These are phyloP conservation scores for Naganishia randhawae DNA, from an alignment of 768 basidiomycete species.

Conservation along the genomic window DNA sequence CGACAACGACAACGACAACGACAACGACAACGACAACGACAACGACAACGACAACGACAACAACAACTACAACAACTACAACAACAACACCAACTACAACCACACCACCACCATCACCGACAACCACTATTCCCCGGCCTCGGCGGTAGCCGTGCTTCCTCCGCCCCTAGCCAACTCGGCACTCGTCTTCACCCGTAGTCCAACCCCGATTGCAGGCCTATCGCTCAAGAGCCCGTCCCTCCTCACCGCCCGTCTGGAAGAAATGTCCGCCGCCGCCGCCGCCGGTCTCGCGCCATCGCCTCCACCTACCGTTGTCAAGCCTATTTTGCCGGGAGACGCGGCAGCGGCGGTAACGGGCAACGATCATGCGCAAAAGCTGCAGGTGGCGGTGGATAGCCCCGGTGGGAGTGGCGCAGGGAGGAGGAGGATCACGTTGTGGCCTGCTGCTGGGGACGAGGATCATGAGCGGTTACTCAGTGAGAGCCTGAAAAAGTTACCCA, in stretches of 20 bases:
- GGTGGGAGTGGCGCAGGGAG: neutral
- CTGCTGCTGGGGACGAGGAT: slow-evolving; percentile 15
- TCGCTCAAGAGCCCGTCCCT: slow-evolving; percentile 20
- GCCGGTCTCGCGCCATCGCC: neutral
- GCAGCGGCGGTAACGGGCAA: neutral
- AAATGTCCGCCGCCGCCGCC: neutral
- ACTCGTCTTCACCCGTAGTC: slow-evolving; percentile 15
- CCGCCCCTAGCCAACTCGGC: neutral
- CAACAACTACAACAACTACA: too few relatives aligned
- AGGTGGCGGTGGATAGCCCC: slow-evolving; percentile 4
- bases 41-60: too few relatives aligned
- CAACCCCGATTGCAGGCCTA: slow-evolving; percentile 3
- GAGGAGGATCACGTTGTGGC: slow-evolving; percentile 4
- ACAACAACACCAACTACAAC: neutral
- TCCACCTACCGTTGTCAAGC: neutral
- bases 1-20: too few relatives aligned
- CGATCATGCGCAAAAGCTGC: too few relatives aligned
- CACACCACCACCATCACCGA: too few relatives aligned
- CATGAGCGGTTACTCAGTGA: slow-evolving; percentile 30
- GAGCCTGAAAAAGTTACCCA: slow-evolving; percentile 29
- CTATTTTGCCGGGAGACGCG: neutral
- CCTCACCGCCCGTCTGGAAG: slow-evolving; percentile 21
- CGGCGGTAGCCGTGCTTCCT: too few relatives aligned
- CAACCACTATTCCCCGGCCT: too few relatives aligned
- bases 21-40: too few relatives aligned